Base-by-base conservation (phyloP, 108 stramenopile genomes). In the Skeletonema menzelii region DNA sequence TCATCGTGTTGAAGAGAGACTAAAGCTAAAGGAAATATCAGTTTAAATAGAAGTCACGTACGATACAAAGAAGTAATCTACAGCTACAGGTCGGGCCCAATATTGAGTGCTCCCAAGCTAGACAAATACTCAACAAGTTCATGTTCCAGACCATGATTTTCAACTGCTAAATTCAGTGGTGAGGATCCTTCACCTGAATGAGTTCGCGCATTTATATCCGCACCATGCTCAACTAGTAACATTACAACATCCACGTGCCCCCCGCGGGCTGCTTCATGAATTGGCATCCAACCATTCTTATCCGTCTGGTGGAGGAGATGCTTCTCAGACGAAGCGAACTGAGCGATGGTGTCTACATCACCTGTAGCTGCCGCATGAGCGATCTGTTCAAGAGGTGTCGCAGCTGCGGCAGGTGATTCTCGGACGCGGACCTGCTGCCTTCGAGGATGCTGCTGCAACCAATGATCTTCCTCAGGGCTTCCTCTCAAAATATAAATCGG, bases 401-500 rank as follows among this genome's bases (percentile, higher is more conserved):
- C 70, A 11, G 80, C 80, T 12, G 74, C 73, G 14, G 80, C 80
- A 15, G 80, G 72, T 8, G 49, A 53, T 53, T 53, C 49, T 53
- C 49, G 49, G n/a, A 22, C 8, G 49, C 59, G 59, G 59, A 35
- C 8, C 32, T 35, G 57, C 57, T 34, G 6, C 65, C 19, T 59
- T 4, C 17, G 11, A 15, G 37, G 73, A 55, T 82, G 77, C 24
- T 82, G 73, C 47, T 34, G 3, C 62, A 73, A 27, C 82, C 82
- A 82, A 26, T 64, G 67, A 10, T 65, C 62, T 49, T 65, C 83
- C 55, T 84, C 79, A 17, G 79, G 64, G 31, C 64, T 58, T 12
- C 79, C 79, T 34, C 65, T 49, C 3, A 78, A 56, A 59, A 84
- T 84, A 34, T 76, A 84, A 6, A 72, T 76, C 13, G 83, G 83